Evolutionary conservation across 2,329 filamentous ascomycete species (phyloP), one percentile per base, ranked within the genome.

Genomic region (Colletotrichum cereale): DNA sequence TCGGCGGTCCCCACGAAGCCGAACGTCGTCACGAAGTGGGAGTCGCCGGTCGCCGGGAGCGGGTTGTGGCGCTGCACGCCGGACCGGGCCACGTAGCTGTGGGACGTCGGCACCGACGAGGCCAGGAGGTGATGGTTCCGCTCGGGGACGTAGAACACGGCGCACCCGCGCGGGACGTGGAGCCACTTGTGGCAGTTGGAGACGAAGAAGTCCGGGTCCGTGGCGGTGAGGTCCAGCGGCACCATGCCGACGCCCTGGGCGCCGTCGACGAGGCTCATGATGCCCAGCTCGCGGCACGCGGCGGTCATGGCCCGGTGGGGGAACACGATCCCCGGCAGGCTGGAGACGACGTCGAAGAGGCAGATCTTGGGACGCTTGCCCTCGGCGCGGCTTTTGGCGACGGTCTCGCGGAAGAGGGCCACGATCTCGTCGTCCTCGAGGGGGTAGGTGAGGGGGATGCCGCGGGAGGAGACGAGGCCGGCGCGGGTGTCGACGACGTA

Each of bases 101-200:
- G 93, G 48, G 91, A 94, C 0, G 94, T 97, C 0, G 94, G 93
- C 38, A 97, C 80, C 0, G 93, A 91, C 2, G 91, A 91, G 18
- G 90, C 88, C 52, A 98, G 89, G 53, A 97, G 81, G 60, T 85
- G 83, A 79, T 98, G 96, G 80, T 97, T 95, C 29, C 92, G 87
- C 24, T 85, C 71, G 0, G 95, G 93, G 1, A 96, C 93, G 80
- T 97, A 92, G 74, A 98, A 89, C 5, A 96, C 84, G 3, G 94
- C 94, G 78, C 92, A 95, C 21, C 91, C 92, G 40, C 95, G 90
- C 0, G 95, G 96, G 0, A 90, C 89, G 77, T 90, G 91, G 10
- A 98, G 89, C 96, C 96, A 98, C 84, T 97, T 97, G 84, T 97
- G 93, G 76, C 91, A 93, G 80, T 98, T 98, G 66, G 87, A 92